phyloP scores from a whole-genome alignment of 2,329 filamentous ascomycete species.

The Stachybotrys echinatus region DNA sequence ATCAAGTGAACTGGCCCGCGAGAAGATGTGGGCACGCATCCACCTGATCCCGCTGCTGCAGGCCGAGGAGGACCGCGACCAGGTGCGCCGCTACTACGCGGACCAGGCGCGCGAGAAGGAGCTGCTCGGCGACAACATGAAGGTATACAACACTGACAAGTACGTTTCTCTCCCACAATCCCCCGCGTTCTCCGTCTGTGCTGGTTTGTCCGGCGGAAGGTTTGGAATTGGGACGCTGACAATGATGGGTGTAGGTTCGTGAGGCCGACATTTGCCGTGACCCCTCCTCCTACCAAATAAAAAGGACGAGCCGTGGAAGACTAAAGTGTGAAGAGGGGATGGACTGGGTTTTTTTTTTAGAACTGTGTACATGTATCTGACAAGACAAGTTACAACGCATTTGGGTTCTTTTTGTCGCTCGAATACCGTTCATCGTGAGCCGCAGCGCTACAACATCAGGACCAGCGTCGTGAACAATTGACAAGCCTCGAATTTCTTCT shows the following conservation, averaged over 20 bases:
- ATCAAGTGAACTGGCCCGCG: slow-evolving; percentile 85
- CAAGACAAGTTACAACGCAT: neutral
- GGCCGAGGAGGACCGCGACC: slow-evolving; percentile 94
- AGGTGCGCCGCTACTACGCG: slow-evolving; percentile 79
- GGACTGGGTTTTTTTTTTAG: too few species aligned
- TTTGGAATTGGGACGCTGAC: too few species aligned
- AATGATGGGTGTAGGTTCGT: slow-evolving; percentile 63
- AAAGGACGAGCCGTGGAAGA: slow-evolving; percentile 7
- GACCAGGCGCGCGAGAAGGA: slow-evolving; percentile 88
- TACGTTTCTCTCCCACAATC: slow-evolving; percentile 36
- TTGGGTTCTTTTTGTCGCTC: neutral
- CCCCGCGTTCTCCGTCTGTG: too few species aligned
- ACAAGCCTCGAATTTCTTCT: too few species aligned
- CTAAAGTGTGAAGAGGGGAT: neutral
- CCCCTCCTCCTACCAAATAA: slow-evolving; percentile 61
- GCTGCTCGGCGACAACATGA: slow-evolving; percentile 75
- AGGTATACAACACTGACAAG: slow-evolving; percentile 86
- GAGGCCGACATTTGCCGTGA: slow-evolving; percentile 71
- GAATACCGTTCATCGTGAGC: neutral
- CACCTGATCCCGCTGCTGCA: slow-evolving; percentile 90
- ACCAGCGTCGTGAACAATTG: too few species aligned
- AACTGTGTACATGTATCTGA: slow-evolving; percentile 1
- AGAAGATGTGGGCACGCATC: slow-evolving; percentile 98
- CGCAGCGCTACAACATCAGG: neutral
- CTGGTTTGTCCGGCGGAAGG: too few species aligned